These are phyloP conservation scores for Akanthomyces dipterigenus DNA, from an alignment of 2,329 filamentous ascomycete species.

Conservation along the genomic window DNA sequence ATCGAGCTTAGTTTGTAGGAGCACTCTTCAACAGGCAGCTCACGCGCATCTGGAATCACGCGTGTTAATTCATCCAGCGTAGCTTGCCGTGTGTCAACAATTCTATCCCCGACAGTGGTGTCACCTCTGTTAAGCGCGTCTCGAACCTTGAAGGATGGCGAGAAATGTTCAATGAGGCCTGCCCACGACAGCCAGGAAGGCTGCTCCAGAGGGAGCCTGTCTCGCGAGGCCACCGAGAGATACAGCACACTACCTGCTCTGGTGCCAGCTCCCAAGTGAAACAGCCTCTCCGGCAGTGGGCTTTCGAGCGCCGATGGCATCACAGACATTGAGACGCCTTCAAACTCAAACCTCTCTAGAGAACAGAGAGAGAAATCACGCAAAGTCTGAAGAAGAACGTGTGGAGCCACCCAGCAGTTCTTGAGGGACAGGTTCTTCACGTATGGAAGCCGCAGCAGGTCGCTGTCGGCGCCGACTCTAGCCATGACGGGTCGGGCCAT, in stretches of 20 bases:
- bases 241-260: neutral
- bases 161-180: constrained; percentile 36
- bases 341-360: constrained; percentile 49
- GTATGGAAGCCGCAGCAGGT: constrained; percentile 46
- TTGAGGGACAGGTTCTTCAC: constrained; percentile 54
- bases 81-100: neutral
- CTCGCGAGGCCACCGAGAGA: neutral
- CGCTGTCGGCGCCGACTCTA: constrained; percentile 19
- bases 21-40: constrained; percentile 22
- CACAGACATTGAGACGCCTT: constrained; percentile 59
- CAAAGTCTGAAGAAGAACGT: constrained; percentile 47
- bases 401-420: constrained; percentile 63
- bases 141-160: constrained; percentile 28
- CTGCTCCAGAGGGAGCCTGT: neutral
- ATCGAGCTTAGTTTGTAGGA: constrained; percentile 31
- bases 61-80: neutral
- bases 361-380: constrained; percentile 37
- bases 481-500: constrained; percentile 29
- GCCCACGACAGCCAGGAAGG: constrained; percentile 33
- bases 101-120: too few relatives aligned
- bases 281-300: neutral
- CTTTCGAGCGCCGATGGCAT: constrained; percentile 20
- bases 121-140: constrained; percentile 13
- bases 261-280: neutral
- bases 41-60: constrained; percentile 19